phyloP scores from a whole-genome alignment of 352 stramenopile genomes.

The Globisporangium ultimum region DNA sequence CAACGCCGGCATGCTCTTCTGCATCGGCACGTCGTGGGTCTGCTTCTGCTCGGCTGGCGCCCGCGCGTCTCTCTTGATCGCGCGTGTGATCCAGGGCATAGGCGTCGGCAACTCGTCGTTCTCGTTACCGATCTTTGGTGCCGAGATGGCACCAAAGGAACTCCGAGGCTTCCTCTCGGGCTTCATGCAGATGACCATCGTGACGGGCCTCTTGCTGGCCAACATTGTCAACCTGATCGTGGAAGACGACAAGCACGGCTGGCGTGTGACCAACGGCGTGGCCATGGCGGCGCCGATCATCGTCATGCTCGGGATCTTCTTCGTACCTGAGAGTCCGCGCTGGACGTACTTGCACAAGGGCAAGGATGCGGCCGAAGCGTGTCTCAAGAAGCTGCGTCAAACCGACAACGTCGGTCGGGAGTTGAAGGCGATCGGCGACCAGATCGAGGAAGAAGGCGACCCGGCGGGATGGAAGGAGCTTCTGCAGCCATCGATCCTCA shows the following conservation, averaged over 20 bases:
- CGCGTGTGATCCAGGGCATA: conserved; percentile 22
- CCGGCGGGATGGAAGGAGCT: conserved; percentile 24
- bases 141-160: conserved; percentile 34
- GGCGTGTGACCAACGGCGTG: conserved; percentile 25
- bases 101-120: conserved; percentile 32
- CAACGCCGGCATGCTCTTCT: no score
- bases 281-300: conserved; percentile 24
- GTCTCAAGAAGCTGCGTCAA: conserved; percentile 19
- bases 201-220: conserved; percentile 22
- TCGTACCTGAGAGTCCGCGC: conserved; percentile 21
- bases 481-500: conserved; percentile 19
- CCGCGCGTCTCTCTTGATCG: conserved; percentile 14
- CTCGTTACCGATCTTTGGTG: conserved; percentile 29
- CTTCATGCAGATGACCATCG: conserved; percentile 31
- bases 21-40: no score
- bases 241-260: conserved; percentile 17
- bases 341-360: conserved; percentile 29
- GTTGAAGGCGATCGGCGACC: conserved; percentile 32
- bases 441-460: conserved; percentile 18
- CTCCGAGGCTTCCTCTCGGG: conserved; percentile 28
- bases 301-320: conserved; percentile 20
- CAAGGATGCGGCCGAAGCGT: conserved; percentile 15
- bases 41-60: conserved; percentile 11
- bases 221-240: conserved; percentile 27
- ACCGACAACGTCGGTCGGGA: conserved; percentile 18